Conservation (phyloP, 2,329 filamentous ascomycete genomes). For the Neofusicoccum parvum region DNA sequence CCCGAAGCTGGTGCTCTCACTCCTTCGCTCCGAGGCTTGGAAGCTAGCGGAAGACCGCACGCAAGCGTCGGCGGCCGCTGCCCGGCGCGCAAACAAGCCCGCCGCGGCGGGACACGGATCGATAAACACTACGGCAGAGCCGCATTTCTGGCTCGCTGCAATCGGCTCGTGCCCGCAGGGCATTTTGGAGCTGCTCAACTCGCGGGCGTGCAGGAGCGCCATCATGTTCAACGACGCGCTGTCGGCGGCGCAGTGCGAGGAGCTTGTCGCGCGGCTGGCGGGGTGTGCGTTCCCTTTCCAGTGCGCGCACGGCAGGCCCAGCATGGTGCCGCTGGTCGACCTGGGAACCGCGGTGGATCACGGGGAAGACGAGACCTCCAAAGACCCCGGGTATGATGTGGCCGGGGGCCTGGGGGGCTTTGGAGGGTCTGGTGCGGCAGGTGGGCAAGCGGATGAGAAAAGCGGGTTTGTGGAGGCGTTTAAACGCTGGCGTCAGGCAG, state of each 20-base stretch:
- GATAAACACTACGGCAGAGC: conserved; percentile 1
- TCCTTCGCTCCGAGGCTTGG: conserved; percentile 78
- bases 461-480: conserved; percentile 21
- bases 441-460: conserved; percentile 1
- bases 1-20: conserved; percentile 69
- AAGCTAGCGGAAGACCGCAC: conserved; percentile 52
- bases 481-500: conserved; percentile 9
- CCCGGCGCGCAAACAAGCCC: conserved; percentile 2
- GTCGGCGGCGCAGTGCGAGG: conserved; percentile 58
- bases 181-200: conserved; percentile 76
- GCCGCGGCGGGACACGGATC: neutral
- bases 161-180: conserved; percentile 73
- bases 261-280: conserved; percentile 60
- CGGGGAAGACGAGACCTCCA: neutral
- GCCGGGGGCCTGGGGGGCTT: neutral
- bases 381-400: conserved; percentile 1
- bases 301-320: conserved; percentile 73
- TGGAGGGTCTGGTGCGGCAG: conserved; percentile 10
- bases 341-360: conserved; percentile 23
- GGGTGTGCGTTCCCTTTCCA: conserved; percentile 74
- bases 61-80: conserved; percentile 24
- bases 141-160: conserved; percentile 53
- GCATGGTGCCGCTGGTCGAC: conserved; percentile 51
- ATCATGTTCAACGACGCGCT: conserved; percentile 85
- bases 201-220: conserved; percentile 74